Base-by-base conservation (phyloP, 2,329 filamentous ascomycete species). In the Phialocephala sp. region DNA sequence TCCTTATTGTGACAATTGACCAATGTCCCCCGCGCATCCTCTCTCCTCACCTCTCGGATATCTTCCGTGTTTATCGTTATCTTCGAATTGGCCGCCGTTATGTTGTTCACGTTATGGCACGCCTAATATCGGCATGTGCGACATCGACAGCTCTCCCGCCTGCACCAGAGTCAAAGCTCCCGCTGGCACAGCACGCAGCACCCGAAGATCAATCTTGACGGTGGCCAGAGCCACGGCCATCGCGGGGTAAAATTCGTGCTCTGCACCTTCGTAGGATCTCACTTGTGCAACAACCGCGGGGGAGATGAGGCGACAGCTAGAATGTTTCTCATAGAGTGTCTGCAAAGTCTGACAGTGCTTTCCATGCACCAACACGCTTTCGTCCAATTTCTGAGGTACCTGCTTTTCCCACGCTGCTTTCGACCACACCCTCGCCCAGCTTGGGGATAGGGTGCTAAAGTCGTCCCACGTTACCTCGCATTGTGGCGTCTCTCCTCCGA, bases 71-170 rank as follows among this genome's bases (percentile, higher is more conserved):
- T 63, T 69, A 68, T 69, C 65, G 63, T 68, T 71, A 71, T 71
- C 68, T 69, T 37, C 35, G 37, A 35, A 6, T 20, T 35, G 45
- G 43, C 59, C 43, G 59, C 32, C 22, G 22, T 32, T 54, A 32
- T 54, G 32, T 32, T 35, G 18, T 54, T 54, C 4, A 4, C 12
- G 12, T 45, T 14, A 62, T 63, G 67, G 62, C 68, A 67, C 69
- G 66, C 63, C 63, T 71, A 47, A 66, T 54, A 18, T 60, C 64
- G 54, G 55, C 62, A 71, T 73, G 72, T 72, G 67, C 69, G 70
- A 73, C 72, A 73, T 73, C 66, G 57, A 65, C 45, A 61, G 60
- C 56, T 67, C 66, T 71, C 69, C 69, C 71, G 67, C 55, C 64
- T 71, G 68, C 68, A 70, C n/a, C n/a, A 20, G 39, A 36, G 66